Base-by-base conservation (phyloP, 2,329 filamentous ascomycete genomes). In the Cercospora janseana region DNA sequence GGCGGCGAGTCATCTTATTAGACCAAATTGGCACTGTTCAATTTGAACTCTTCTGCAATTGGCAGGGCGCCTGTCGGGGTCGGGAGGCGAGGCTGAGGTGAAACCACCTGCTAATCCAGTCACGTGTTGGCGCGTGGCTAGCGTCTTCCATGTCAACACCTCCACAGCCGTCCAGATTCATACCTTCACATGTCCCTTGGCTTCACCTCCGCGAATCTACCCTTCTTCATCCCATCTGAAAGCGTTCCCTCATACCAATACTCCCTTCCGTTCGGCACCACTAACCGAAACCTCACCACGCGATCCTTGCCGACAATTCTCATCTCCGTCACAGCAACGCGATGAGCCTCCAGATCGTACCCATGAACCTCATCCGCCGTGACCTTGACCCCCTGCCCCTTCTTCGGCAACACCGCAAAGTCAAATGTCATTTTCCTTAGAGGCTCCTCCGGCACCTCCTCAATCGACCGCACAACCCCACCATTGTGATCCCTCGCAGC, bases 1-100 rank as follows among this genome's bases (percentile, higher is more conserved):
- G 35, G 35, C 35, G 21, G 35, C 35, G 21, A n/a, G 35, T 40
- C 35, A 40, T 40, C 21, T 40, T n/a, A n/a, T n/a, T n/a, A 40
- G 35, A 23, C 35, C 21, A 23, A 13, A 26, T 40, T 40, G 21
- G 35, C 35, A 24, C 26, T 40, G 35, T 23, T 40, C 35, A 40
- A n/a, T 40, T 40, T 34, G 13, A 15, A 20, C 35, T 12, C 35
- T 20, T 40, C 35, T 40, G 35, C 35, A 40, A 40, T 40, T 26
- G 35, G 35, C 35, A 40, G 21, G n/a, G 35, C 35, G 20, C 35
- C 35, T 40, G 35, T 40, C 26, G 20, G 35, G 20, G 35, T 40
- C 18, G 12, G n/a, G n/a, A 40, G 7, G 21, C 23, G n/a, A n/a
- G 35, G 35, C 35, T 21, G 21, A 40, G 26, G 35, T 40, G 35